Base-by-base conservation (phyloP, 306 rosid species). In the Dalbergia cultrata region DNA sequence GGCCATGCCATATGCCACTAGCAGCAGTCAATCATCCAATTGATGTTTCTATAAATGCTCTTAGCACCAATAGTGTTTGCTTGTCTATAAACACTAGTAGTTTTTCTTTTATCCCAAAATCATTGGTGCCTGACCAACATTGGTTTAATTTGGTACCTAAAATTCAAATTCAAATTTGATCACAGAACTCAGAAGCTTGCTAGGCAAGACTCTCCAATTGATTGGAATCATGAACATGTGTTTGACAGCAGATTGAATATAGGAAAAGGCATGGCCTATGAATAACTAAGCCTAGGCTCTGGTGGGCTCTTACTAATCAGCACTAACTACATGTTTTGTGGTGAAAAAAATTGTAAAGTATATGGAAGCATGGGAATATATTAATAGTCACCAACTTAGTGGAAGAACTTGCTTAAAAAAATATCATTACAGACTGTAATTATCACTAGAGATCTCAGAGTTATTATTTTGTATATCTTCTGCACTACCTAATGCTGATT, bases 261-360 rank as follows among this genome's bases (percentile, higher is more conserved):
- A 47, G 17, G 8, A 54, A 77, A 67, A 67, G 43, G 19, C 50
- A 59, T 43, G 66, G 21, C 43, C 44, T 12, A 85, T 19, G 50
- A 62, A 78, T 56, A 37, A 75, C 73, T 21, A 49, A 60, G 62
- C 63, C 72, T 67, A 47, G 35, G 34, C 76, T 58, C 7, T 54
- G 73, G 80, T 79, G 84, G 77, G 72, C 74, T 74, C 75, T 71
- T 65, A 66, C 70, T 76, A 66, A 79, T 80, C 37, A 59, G 41
- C 75, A 63, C 85, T 69, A 54, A 67, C 72, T 47, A 53, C 58
- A 47, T 65, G 10, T 67, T 73, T 73, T 73, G 9, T 13, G 21
- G 44, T 50, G n/a, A 50, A 47, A 78, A 83, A 72, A 66, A 78
- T 3, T 69, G 10, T 56, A 80, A 70, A 54, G 85, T 37, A 56